These are phyloP conservation scores for Brassica cretica DNA, from an alignment of 345 rosid species.

Conservation along the genomic window DNA sequence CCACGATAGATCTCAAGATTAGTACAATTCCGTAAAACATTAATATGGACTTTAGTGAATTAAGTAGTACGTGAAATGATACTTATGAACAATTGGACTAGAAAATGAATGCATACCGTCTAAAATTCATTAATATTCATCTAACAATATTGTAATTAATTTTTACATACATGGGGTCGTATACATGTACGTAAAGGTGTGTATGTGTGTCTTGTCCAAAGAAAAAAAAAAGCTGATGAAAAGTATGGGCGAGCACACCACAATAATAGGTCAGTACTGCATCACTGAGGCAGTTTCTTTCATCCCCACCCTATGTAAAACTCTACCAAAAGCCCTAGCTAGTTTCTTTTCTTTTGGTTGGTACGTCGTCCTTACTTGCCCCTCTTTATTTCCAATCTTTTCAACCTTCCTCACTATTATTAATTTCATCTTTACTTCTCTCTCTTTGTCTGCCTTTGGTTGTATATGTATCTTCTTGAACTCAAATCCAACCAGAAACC, in stretches of 20 bases:
- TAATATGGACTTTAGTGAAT: not conserved
- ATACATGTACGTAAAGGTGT: constrained; percentile 1
- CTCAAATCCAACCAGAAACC: constrained; percentile 36
- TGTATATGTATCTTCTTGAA: constrained; percentile 29
- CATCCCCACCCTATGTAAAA: constrained; percentile 40
- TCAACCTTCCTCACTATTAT: constrained; percentile 32
- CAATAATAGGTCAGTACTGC: constrained; percentile 40
- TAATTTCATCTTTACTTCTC: constrained; percentile 26
- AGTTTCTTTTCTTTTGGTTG: constrained; percentile 7
- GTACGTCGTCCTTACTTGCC: constrained; percentile 32
- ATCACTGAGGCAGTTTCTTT: constrained; percentile 39
- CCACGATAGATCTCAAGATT: not conserved
- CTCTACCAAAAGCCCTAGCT: constrained; percentile 41
- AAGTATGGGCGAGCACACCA: constrained; percentile 36
- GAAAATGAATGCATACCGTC: not conserved
- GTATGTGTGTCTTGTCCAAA: constrained; percentile 33
- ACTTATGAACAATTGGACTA: constrained; percentile 3
- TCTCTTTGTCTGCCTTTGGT: constrained; percentile 19
- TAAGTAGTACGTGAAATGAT: not conserved
- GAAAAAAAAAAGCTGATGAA: constrained; percentile 31
- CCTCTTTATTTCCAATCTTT: constrained; percentile 29
- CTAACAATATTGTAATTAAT: constrained; percentile 5
- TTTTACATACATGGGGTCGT: not conserved
- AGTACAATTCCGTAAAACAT: not conserved
- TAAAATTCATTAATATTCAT: not conserved